These are phyloP conservation scores for Lathyrus aphaca DNA, from an alignment of 306 rosid genomes.

Conservation along the genomic window DNA sequence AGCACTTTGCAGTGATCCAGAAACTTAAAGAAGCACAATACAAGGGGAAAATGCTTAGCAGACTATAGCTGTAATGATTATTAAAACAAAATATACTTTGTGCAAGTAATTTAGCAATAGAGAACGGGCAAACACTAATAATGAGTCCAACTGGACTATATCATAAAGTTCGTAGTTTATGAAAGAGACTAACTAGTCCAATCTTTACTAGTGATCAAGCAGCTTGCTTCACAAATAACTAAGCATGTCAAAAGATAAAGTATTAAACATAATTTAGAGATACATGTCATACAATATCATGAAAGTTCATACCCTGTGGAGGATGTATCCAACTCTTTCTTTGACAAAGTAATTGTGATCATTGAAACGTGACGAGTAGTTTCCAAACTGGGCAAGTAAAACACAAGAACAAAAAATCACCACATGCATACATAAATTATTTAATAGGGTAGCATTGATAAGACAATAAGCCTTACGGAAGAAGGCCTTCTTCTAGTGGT, in stretches of 20 bases:
- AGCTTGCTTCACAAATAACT: too few species aligned
- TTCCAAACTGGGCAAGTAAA: conserved; percentile 64
- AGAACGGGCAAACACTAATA: too few species aligned
- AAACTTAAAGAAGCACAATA: too few species aligned
- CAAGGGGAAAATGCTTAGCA: too few species aligned
- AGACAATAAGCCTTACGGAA: conserved; percentile 62
- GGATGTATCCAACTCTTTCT: conserved; percentile 62
- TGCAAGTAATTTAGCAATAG: too few species aligned
- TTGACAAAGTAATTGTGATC: conserved; percentile 81
- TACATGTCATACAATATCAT: conserved; percentile 5
- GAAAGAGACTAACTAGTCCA: too few species aligned
- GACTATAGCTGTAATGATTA: too few species aligned
- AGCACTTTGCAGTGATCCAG: conserved; percentile 5
- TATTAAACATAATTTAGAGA: conserved; percentile 10
- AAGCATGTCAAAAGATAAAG: too few species aligned
- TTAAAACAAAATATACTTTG: too few species aligned
- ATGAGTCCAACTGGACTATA: too few species aligned
- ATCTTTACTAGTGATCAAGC: too few species aligned
- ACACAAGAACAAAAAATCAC: conserved; percentile 33
- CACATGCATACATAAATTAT: conserved; percentile 23
- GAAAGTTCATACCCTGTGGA: conserved; percentile 68
- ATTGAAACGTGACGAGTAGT: conserved; percentile 94
- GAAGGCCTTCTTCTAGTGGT: conserved; percentile 95
- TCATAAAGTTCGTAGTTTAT: too few species aligned
- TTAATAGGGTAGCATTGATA: conserved; percentile 3